These are phyloP conservation scores for Acanthamoeba healyi DNA, from an alignment of 208 protist species.

Conservation along the genomic window DNA sequence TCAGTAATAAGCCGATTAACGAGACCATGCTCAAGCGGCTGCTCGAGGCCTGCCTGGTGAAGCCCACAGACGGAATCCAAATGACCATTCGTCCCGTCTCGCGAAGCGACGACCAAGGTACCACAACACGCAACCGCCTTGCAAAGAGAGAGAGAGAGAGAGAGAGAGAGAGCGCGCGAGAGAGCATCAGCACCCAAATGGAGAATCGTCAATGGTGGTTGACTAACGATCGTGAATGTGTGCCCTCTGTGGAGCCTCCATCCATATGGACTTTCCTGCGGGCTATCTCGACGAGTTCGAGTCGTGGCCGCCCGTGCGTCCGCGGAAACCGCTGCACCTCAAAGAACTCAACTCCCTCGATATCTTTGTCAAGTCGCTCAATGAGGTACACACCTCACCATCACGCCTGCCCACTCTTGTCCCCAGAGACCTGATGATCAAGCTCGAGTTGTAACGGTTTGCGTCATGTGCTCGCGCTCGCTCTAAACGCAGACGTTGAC, in stretches of 20 bases:
- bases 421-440: not conserved
- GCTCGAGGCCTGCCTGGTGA: not conserved
- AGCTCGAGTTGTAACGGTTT: too few species aligned
- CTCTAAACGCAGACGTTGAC: slow-evolving; percentile 6
- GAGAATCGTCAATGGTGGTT: too few species aligned
- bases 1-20: not conserved
- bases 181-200: too few species aligned
- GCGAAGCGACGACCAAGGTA: not conserved
- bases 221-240: too few species aligned
- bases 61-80: not conserved
- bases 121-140: too few species aligned
- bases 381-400: not conserved
- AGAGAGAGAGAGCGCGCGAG: too few species aligned
- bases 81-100: not conserved
- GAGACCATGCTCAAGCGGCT: slow-evolving; percentile 27
- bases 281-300: slow-evolving; percentile 31
- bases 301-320: not conserved
- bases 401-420: not conserved
- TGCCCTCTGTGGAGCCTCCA: not conserved
- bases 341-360: slow-evolving; percentile 16
- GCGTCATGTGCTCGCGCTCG: too few species aligned
- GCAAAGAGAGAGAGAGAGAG: too few species aligned
- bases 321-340: not conserved
- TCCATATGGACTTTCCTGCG: not conserved
- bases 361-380: not conserved